These are phyloP conservation scores for Pugionium dolabratum DNA, from an alignment of 345 rosid genomes.

Conservation along the genomic window DNA sequence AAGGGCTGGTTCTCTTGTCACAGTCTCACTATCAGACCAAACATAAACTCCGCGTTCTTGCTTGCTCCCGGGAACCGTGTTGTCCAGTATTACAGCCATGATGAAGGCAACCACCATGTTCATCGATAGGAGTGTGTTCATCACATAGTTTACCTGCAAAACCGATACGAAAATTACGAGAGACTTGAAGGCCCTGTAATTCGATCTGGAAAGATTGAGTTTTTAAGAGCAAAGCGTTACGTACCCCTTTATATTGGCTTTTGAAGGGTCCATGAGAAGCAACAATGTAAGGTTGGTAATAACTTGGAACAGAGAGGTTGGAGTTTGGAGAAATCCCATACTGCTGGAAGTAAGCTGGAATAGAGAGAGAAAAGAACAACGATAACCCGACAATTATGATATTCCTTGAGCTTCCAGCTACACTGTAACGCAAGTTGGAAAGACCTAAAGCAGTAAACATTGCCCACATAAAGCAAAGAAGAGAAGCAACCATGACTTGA, in stretches of 20 bases:
- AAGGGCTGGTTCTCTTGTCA: slow-evolving; percentile 83
- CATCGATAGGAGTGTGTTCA: slow-evolving; percentile 77
- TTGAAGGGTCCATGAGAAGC: slow-evolving; percentile 91
- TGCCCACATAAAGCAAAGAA: slow-evolving; percentile 98
- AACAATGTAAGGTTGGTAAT: slow-evolving; percentile 82
- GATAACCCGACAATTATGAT: slow-evolving; percentile 91
- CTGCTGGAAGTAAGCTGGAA: slow-evolving; percentile 95
- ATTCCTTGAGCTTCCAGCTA: slow-evolving; percentile 97
- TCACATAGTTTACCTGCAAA: slow-evolving; percentile 79
- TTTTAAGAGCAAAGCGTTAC: slow-evolving; percentile 18
- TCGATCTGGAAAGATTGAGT: background rate
- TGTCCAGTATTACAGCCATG: slow-evolving; percentile 83
- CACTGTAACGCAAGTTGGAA: slow-evolving; percentile 93
- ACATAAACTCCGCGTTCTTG: slow-evolving; percentile 91
- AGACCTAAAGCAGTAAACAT: slow-evolving; percentile 92
- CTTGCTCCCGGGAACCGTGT: slow-evolving; percentile 88
- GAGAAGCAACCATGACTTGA: slow-evolving; percentile 95
- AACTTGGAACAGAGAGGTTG: slow-evolving; percentile 78
- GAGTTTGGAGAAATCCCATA: slow-evolving; percentile 78
- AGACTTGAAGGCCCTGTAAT: too few species aligned
- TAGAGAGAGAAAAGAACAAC: slow-evolving; percentile 78
- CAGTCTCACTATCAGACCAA: slow-evolving; percentile 89
- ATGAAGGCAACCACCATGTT: slow-evolving; percentile 90
- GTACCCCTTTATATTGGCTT: slow-evolving; percentile 74
- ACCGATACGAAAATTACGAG: too few species aligned